A percentile compares a stretch with the other conserved stretches of the same genome.
Conservation (phyloP, 495 filamentous ascomycete genomes). For the Aeminium ludgeri region DNA sequence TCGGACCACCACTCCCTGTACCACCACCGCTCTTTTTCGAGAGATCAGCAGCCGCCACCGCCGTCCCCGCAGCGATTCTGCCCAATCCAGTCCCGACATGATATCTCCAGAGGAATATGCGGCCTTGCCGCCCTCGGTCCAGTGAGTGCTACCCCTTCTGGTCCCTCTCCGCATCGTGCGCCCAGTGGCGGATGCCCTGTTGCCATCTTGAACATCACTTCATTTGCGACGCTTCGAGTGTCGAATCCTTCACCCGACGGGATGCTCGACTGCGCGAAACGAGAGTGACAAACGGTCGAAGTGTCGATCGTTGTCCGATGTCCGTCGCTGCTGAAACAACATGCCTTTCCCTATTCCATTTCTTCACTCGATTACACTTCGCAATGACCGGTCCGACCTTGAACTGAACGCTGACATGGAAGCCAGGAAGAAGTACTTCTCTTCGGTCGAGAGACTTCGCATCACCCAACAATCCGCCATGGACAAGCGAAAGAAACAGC, state of each 20-base stretch:
- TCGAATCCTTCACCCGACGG: not conserved
- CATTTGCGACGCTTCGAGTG: not conserved
- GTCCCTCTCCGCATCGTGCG: not conserved
- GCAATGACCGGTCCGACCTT: not conserved
- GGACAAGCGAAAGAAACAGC: constrained; percentile 1
- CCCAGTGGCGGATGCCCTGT: not conserved
- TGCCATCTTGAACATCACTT: not conserved
- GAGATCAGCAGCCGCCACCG: not conserved
- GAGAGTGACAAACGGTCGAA: no score
- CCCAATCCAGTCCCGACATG: not conserved
- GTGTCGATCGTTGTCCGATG: no score
- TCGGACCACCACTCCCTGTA: not conserved
- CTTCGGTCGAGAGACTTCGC: constrained; percentile 21
- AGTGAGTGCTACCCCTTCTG: constrained; percentile 2
- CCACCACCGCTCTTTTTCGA: not conserved
- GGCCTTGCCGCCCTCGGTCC: constrained; percentile 5
- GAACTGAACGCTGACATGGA: not conserved
- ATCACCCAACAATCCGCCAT: constrained; percentile 6
- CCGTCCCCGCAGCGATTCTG: not conserved
- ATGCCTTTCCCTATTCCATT: no score
- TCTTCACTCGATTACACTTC: no score
- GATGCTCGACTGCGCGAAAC: no score
- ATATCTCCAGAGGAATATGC: constrained; percentile 3
- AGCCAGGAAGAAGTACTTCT: constrained; percentile 23
- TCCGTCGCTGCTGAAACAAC: no score